Conservation (phyloP, 345 rosid species). For the Draba incana region DNA sequence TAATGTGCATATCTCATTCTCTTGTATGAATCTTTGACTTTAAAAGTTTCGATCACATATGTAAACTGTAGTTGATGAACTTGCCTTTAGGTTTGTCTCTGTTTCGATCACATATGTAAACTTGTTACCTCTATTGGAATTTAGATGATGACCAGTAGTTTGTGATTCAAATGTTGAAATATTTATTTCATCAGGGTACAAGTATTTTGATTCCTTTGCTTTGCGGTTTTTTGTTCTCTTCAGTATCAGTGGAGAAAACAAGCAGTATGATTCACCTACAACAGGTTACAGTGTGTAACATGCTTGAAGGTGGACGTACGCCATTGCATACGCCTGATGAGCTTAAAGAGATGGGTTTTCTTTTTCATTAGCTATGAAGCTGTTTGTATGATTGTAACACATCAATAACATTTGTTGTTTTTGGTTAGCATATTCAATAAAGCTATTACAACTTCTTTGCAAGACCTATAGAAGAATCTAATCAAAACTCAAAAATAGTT, state of each 20-base stretch:
- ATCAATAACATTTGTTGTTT: too few species aligned
- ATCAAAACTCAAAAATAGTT: too few species aligned
- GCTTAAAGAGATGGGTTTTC: too few species aligned
- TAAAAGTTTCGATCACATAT: slow-evolving; percentile 56
- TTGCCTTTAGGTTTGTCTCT: slow-evolving; percentile 68
- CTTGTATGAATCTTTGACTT: background rate
- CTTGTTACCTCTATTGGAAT: background rate
- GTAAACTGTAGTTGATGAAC: slow-evolving; percentile 85
- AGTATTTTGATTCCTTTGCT: slow-evolving; percentile 7
- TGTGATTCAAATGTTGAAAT: slow-evolving; percentile 1
- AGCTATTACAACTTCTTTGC: too few species aligned
- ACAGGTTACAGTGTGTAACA: too few species aligned
- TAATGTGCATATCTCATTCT: background rate
- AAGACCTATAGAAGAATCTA: too few species aligned
- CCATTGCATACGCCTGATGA: too few species aligned
- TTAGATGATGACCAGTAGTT: background rate
- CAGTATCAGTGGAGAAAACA: slow-evolving; percentile 90
- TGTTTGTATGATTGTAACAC: too few species aligned
- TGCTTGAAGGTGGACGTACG: too few species aligned
- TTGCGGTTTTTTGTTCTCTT: slow-evolving; percentile 36
- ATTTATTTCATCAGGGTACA: background rate
- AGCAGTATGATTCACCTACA: slow-evolving; percentile 79
- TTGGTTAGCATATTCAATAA: too few species aligned
- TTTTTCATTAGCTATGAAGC: too few species aligned
- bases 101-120: background rate